Evolutionary conservation across 1,284 basidiomycete species (phyloP).

Genomic region (Ceratobasidium papillatum): DNA sequence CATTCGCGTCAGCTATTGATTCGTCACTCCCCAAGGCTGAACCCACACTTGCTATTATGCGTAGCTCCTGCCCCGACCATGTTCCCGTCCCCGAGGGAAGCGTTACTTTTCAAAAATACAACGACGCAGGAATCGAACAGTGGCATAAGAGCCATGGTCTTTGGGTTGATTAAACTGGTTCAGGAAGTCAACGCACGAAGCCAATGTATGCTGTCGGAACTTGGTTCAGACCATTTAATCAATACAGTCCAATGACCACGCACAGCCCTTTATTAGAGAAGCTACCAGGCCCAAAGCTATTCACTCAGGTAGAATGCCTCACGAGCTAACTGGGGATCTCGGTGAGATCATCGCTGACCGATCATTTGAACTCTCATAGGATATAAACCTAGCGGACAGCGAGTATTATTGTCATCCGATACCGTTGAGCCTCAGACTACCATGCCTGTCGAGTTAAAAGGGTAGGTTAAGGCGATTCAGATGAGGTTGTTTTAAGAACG

Average conservation of each 20-base stretch:
- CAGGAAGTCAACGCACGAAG: not conserved
- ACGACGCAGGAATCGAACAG: slow-evolving; percentile 23
- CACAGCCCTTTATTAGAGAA: not conserved
- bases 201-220: not conserved
- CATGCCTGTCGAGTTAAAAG: slow-evolving; percentile 25
- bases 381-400: too few relatives aligned
- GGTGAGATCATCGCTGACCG: not conserved
- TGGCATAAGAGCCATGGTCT: slow-evolving; percentile 29
- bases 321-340: not conserved
- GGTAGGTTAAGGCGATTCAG: not conserved
- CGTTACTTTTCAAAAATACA: slow-evolving; percentile 1
- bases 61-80: slow-evolving; percentile 30
- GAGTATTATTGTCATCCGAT: not conserved
- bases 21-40: slow-evolving; percentile 29
- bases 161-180: slow-evolving; percentile 19
- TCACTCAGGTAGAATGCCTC: not conserved
- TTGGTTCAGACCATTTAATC: too few relatives aligned
- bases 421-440: not conserved
- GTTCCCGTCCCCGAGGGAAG: slow-evolving; percentile 30
- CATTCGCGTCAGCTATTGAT: slow-evolving; percentile 34
- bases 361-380: not conserved
- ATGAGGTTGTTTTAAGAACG: not conserved
- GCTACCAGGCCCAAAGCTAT: not conserved
- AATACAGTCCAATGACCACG: too few relatives aligned
- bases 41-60: slow-evolving; percentile 30